Percentiles rank a stretch among this genome's conserved stretches.
These are phyloP conservation scores for Chalciporus piperatus DNA, from an alignment of 768 basidiomycete species.

Conservation along the genomic window DNA sequence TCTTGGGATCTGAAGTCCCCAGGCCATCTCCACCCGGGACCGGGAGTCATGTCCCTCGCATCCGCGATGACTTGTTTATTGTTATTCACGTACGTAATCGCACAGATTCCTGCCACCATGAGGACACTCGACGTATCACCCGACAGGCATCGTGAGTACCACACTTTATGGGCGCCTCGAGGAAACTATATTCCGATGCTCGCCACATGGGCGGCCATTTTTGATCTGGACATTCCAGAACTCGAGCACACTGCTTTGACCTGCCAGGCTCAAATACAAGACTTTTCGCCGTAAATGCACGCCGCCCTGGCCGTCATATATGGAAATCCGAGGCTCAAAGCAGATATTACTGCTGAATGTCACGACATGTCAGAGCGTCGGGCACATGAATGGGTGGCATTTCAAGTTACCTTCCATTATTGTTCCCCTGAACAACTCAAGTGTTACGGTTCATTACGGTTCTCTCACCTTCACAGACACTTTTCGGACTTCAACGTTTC, in stretches of 20 bases:
- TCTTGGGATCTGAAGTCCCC: conserved; percentile 35
- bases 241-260: conserved; percentile 3
- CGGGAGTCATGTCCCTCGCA: conserved; percentile 31
- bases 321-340: conserved; percentile 16
- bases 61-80: conserved; percentile 32
- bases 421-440: conserved; percentile 14
- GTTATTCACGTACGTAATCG: conserved; percentile 38
- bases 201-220: no score
- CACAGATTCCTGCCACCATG: conserved; percentile 22
- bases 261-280: conserved; percentile 2
- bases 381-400: not conserved
- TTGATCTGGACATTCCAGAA: conserved; percentile 2
- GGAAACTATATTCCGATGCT: no score
- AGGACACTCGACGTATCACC: not conserved
- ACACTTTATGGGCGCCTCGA: not conserved
- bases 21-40: conserved; percentile 34
- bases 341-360: no score
- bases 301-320: not conserved
- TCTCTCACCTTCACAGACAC: no score
- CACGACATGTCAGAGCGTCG: conserved; percentile 12
- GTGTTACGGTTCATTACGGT: no score
- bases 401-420: no score
- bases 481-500: no score
- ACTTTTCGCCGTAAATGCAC: not conserved
- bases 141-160: not conserved